These are phyloP conservation scores for Debaryomyces prosopidis DNA, from an alignment of 805 yeast genomes.

Conservation along the genomic window DNA sequence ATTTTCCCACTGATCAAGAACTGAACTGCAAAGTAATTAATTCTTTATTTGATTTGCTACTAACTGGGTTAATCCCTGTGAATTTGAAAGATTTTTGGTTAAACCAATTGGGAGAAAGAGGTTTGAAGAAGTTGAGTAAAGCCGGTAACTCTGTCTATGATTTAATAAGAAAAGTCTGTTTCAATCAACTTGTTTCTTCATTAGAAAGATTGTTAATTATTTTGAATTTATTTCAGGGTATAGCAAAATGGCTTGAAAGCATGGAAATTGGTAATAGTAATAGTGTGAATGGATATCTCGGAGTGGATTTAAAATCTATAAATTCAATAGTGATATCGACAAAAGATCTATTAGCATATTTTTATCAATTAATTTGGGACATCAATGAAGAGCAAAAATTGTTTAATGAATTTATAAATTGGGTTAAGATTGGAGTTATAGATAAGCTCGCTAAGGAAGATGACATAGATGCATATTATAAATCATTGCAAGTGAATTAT, in stretches of 20 bases:
- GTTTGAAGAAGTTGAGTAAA: slow-evolving; percentile 55
- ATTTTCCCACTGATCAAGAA: slow-evolving; percentile 17
- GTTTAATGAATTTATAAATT: slow-evolving; percentile 46
- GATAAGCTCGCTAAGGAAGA: slow-evolving; percentile 39
- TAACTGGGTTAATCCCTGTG: slow-evolving; percentile 56
- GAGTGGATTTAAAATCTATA: slow-evolving; percentile 5
- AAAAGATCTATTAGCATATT: slow-evolving; percentile 27
- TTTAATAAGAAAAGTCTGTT: slow-evolving; percentile 44
- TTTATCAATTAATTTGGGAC: slow-evolving; percentile 41
- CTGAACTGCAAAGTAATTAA: slow-evolving; percentile 15
- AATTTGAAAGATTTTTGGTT: slow-evolving; percentile 58
- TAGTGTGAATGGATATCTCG: slow-evolving; percentile 9
- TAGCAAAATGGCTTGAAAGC: slow-evolving; percentile 35
- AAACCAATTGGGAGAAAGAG: slow-evolving; percentile 68
- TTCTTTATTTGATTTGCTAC: slow-evolving; percentile 44
- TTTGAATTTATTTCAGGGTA: slow-evolving; percentile 42
- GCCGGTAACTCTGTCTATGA: slow-evolving; percentile 54
- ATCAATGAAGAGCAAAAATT: slow-evolving; percentile 47
- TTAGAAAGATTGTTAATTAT: slow-evolving; percentile 55
- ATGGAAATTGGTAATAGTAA: slow-evolving; percentile 10
- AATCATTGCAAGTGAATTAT: slow-evolving; percentile 8
- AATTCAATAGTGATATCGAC: slow-evolving; percentile 7
- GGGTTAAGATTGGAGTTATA: slow-evolving; percentile 41
- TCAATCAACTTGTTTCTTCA: slow-evolving; percentile 53
- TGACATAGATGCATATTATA: slow-evolving; percentile 21